A percentile compares a stretch with the other conserved stretches of the same genome.
These are phyloP conservation scores for Pouteria campechiana DNA, from an alignment of 179 eudicot species.

Conservation along the genomic window DNA sequence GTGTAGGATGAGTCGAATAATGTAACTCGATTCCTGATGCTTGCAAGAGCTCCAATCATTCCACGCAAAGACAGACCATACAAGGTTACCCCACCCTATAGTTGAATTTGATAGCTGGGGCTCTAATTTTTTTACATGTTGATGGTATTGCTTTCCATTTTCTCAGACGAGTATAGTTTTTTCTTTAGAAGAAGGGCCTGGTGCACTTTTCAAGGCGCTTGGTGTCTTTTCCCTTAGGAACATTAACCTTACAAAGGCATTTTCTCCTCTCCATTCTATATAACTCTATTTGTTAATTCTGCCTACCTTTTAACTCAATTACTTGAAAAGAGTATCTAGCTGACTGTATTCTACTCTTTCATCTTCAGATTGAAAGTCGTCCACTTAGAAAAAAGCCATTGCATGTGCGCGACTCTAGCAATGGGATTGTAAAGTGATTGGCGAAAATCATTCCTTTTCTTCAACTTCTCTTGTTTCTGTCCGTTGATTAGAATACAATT, in stretches of 20 bases:
- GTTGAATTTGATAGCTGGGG: not conserved
- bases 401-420: constrained; percentile 21
- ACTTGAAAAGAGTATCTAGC: no score
- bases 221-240: constrained; percentile 63
- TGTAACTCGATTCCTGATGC: constrained; percentile 54
- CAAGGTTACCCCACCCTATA: constrained; percentile 27
- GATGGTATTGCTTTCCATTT: constrained; percentile 1
- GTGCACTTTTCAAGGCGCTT: constrained; percentile 71
- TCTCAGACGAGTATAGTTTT: constrained; percentile 76
- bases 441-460: not conserved
- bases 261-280: not conserved
- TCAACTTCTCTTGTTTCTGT: not conserved
- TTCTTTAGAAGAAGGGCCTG: constrained; percentile 76
- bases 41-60: constrained; percentile 47
- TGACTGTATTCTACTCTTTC: not conserved
- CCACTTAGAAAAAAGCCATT: constrained; percentile 47
- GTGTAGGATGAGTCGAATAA: constrained; percentile 47
- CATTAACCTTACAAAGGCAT: constrained; percentile 69
- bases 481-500: not conserved
- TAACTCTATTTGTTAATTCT: not conserved
- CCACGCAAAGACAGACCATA: constrained; percentile 36
- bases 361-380: constrained; percentile 80
- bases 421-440: constrained; percentile 53
- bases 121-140: not conserved
- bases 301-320: not conserved